Conservation (phyloP, 2,329 filamentous ascomycete genomes). For the Aspergillus ochraceus region DNA sequence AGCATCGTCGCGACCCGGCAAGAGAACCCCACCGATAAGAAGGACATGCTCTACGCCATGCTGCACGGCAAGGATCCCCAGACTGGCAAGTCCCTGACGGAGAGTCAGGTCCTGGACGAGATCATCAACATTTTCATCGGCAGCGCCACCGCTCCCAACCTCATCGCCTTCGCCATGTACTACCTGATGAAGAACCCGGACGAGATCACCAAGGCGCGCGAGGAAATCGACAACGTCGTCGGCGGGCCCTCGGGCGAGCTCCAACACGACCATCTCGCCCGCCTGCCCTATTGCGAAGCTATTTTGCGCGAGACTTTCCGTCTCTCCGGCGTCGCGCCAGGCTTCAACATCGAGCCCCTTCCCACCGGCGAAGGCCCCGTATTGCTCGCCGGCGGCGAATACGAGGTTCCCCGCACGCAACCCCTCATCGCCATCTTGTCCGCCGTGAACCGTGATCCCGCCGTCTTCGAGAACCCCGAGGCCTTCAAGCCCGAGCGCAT, state of each 20-base stretch:
- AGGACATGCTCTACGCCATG: slow-evolving; percentile 63
- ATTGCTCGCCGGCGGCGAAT: slow-evolving; percentile 60
- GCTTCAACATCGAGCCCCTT: slow-evolving; percentile 56
- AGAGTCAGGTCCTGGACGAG: slow-evolving; percentile 65
- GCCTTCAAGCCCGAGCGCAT: slow-evolving; percentile 72
- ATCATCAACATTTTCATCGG: slow-evolving; percentile 65
- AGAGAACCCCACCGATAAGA: slow-evolving; percentile 54
- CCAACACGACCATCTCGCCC: slow-evolving; percentile 57
- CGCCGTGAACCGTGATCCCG: slow-evolving; percentile 63
- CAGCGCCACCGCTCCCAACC: slow-evolving; percentile 70
- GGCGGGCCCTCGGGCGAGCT: slow-evolving; percentile 19
- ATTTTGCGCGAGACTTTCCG: slow-evolving; percentile 67
- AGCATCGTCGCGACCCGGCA: slow-evolving; percentile 60
- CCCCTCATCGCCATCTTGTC: slow-evolving; percentile 53
- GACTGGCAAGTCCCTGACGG: slow-evolving; percentile 58
- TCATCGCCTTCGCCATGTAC: slow-evolving; percentile 66
- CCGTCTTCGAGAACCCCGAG: slow-evolving; percentile 63
- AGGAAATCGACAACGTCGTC: slow-evolving; percentile 61
- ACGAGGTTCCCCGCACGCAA: slow-evolving; percentile 57
- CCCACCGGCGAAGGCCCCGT: slow-evolving; percentile 45
- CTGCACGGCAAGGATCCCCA: slow-evolving; percentile 61
- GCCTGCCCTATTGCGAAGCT: slow-evolving; percentile 67
- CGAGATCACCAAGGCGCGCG: slow-evolving; percentile 60
- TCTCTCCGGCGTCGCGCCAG: slow-evolving; percentile 60
- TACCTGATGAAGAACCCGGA: slow-evolving; percentile 64